Conservation (phyloP, 2,329 filamentous ascomycete species). For the Spiromastix sp. region DNA sequence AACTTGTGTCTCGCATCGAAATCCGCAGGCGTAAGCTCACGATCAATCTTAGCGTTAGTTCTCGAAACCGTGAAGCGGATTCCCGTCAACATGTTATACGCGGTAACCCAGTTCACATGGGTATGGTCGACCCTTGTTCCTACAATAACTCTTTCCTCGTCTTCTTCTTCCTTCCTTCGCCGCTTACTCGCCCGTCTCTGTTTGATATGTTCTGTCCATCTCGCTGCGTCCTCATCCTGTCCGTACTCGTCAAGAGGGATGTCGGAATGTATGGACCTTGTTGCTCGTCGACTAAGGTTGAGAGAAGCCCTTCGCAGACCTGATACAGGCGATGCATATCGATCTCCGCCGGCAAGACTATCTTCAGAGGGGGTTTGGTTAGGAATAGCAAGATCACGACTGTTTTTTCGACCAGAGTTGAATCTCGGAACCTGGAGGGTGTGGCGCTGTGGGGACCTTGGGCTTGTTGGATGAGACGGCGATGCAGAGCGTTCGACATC, state of each 20-base stretch:
- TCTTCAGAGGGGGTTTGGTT: slow-evolving; percentile 40
- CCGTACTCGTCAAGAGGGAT: slow-evolving; percentile 70
- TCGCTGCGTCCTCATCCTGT: slow-evolving; percentile 79
- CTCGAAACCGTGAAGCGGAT: slow-evolving; percentile 94
- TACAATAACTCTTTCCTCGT: slow-evolving; percentile 80
- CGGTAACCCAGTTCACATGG: slow-evolving; percentile 93
- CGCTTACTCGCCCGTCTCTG: slow-evolving; percentile 85
- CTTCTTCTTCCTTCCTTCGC: slow-evolving; percentile 76
- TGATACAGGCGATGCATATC: slow-evolving; percentile 64
- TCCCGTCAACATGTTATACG: slow-evolving; percentile 98
- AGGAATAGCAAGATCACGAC: slow-evolving; percentile 53
- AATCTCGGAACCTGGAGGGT: slow-evolving; percentile 77
- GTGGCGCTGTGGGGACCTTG: slow-evolving; percentile 67
- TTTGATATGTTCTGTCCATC: slow-evolving; percentile 87
- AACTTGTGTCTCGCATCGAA: slow-evolving; percentile 95
- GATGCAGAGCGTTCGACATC: slow-evolving; percentile 8
- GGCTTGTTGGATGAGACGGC: slow-evolving; percentile 36
- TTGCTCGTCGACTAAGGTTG: slow-evolving; percentile 67
- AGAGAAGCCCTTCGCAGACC: slow-evolving; percentile 69
- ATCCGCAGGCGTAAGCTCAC: slow-evolving; percentile 78
- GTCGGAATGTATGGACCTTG: slow-evolving; percentile 77
- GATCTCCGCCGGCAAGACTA: slow-evolving; percentile 59
- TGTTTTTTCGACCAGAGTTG: slow-evolving; percentile 46
- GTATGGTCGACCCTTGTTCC: slow-evolving; percentile 97
- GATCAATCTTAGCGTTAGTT: slow-evolving; percentile 93